A percentile compares a stretch with the other conserved stretches of the same genome.
Conservation (phyloP, 2,329 filamentous ascomycete species). For the Colletotrichum orbiculare region DNA sequence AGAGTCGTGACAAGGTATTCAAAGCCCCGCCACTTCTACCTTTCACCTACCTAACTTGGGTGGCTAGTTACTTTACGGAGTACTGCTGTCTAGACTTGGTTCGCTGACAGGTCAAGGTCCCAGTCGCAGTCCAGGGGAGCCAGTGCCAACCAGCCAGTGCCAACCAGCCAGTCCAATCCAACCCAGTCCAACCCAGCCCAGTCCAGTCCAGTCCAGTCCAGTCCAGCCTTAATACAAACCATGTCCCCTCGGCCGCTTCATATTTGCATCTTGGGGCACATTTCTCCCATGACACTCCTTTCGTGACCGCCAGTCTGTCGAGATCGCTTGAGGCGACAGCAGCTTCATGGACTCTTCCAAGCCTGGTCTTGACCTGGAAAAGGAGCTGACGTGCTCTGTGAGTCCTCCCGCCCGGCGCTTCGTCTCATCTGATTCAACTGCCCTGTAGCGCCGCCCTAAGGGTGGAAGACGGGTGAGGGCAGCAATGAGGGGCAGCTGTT, state of each 20-base stretch:
- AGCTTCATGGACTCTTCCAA: slow-evolving; percentile 61
- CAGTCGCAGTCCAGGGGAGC: too few relatives aligned
- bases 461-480: slow-evolving; percentile 1
- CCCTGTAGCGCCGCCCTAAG: slow-evolving; percentile 30
- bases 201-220: slow-evolving; percentile 10
- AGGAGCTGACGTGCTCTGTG: slow-evolving; percentile 95
- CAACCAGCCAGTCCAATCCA: slow-evolving; percentile 10
- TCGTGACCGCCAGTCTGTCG: slow-evolving; percentile 22
- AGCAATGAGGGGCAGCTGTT: slow-evolving; percentile 14
- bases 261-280: slow-evolving; percentile 9
- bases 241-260: slow-evolving; percentile 20
- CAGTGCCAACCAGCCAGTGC: background rate
- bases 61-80: too few relatives aligned
- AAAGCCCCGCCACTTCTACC: slow-evolving; percentile 32
- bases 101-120: too few relatives aligned
- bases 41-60: too few relatives aligned
- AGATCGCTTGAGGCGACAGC: slow-evolving; percentile 31
- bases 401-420: slow-evolving; percentile 50
- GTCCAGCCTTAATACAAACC: slow-evolving; percentile 31
- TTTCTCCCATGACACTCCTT: slow-evolving; percentile 19
- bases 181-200: slow-evolving; percentile 2
- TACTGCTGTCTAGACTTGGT: too few relatives aligned
- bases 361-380: slow-evolving; percentile 79
- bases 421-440: slow-evolving; percentile 35
- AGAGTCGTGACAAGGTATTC: background rate